Evolutionary conservation across 2,329 filamentous ascomycete genomes (phyloP).

Genomic region (Penicillium digitatum): DNA sequence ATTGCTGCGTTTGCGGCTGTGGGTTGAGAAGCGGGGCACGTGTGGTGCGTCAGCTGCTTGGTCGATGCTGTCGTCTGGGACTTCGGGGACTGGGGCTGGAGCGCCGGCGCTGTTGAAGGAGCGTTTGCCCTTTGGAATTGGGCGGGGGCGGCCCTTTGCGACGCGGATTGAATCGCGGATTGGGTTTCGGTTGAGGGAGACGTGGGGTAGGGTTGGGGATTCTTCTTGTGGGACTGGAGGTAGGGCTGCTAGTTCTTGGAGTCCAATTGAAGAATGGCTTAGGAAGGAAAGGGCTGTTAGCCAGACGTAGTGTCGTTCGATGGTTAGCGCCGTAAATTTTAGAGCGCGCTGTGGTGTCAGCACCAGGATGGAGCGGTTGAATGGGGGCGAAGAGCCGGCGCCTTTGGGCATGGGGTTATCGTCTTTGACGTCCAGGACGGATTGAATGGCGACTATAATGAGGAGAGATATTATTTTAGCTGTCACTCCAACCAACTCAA

Average conservation of each 20-base stretch:
- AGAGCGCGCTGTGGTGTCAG: conserved; percentile 87
- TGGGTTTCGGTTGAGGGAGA: conserved; percentile 51
- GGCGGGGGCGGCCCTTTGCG: conserved; percentile 66
- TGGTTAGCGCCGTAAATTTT: conserved; percentile 82
- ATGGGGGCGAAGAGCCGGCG: conserved; percentile 53
- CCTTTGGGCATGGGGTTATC: conserved; percentile 80
- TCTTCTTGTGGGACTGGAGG: conserved; percentile 50
- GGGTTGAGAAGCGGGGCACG: conserved; percentile 53
- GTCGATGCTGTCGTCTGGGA: conserved; percentile 27
- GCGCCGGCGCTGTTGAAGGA: conserved; percentile 32
- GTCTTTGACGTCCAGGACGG: conserved; percentile 94
- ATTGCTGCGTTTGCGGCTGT: conserved; percentile 84
- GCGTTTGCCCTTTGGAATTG: conserved; percentile 39
- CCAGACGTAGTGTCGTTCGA: conserved; percentile 92
- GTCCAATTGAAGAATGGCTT: conserved; percentile 77
- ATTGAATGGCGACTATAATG: conserved; percentile 78
- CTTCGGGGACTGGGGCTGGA: conserved; percentile 34
- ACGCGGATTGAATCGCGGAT: conserved; percentile 88
- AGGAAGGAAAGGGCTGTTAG: conserved; percentile 91
- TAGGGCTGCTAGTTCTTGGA: conserved; percentile 66
- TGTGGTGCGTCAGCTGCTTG: conserved; percentile 49
- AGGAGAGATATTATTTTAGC: conserved; percentile 10
- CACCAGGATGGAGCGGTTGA: conserved; percentile 92
- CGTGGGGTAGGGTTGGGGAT: conserved; percentile 42
- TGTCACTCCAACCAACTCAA: not conserved